phyloP scores from a whole-genome alignment of 2,329 filamentous ascomycete species.

The Arthrobotrys pseudoclavata region DNA sequence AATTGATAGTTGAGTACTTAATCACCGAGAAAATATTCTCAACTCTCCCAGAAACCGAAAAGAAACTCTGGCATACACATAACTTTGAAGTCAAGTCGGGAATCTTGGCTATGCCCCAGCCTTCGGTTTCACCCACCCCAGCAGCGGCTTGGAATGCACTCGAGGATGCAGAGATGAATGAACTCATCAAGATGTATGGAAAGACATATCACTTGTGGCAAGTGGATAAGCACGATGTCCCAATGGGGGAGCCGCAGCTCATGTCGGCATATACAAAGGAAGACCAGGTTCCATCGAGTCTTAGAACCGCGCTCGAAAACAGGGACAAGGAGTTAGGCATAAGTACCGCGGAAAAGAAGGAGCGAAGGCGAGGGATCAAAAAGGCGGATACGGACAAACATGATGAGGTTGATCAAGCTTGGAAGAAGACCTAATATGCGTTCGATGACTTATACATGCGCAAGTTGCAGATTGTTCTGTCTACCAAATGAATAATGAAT shows the following conservation, averaged over 20 bases:
- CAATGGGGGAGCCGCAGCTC: conserved; percentile 71
- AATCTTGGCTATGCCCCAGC: conserved; percentile 82
- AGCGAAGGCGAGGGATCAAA: conserved; percentile 67
- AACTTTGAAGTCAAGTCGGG: conserved; percentile 81
- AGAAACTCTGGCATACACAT: conserved; percentile 83
- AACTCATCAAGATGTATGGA: conserved; percentile 80
- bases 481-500: conserved; percentile 1
- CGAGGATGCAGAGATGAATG: conserved; percentile 83
- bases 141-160: conserved; percentile 75
- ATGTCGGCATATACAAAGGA: conserved; percentile 71
- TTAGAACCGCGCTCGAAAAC: conserved; percentile 67
- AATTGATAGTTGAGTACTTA: conserved; percentile 79
- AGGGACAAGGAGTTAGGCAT: conserved; percentile 69
- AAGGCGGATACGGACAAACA: conserved; percentile 67
- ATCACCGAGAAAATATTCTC: conserved; percentile 78
- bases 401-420: conserved; percentile 25
- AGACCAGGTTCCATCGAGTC: conserved; percentile 68
- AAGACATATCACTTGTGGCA: conserved; percentile 92
- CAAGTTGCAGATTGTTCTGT: not conserved
- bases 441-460: not conserved
- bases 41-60: conserved; percentile 76
- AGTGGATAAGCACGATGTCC: conserved; percentile 75
- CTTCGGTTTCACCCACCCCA: conserved; percentile 62
- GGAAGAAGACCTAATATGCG: conserved; percentile 9
- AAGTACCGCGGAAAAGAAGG: conserved; percentile 68